Evolutionary conservation across 2,329 filamentous ascomycete genomes (phyloP).

Genomic region (Bisporella sp.): DNA sequence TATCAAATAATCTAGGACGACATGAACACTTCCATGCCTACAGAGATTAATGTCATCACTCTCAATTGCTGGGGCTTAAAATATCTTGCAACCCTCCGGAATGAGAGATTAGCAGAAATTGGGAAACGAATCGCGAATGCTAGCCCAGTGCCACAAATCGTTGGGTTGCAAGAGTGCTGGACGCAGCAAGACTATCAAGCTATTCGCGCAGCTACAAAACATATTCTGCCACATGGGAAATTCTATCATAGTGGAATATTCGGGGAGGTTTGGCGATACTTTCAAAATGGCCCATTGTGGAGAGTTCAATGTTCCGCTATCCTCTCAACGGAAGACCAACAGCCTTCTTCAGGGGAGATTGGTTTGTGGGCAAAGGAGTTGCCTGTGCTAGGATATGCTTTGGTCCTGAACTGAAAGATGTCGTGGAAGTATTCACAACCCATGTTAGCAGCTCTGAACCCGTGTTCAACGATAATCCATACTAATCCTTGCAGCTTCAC

Average conservation of each 20-base stretch:
- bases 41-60: conserved; percentile 70
- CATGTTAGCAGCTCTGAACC: conserved; percentile 47
- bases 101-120: conserved; percentile 75
- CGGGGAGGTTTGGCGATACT: conserved; percentile 85
- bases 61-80: conserved; percentile 98
- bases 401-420: conserved; percentile 54
- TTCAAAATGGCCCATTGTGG: conserved; percentile 85
- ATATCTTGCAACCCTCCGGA: conserved; percentile 71
- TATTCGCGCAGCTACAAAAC: conserved; percentile 66
- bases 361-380: conserved; percentile 93
- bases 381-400: conserved; percentile 75
- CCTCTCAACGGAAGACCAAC: conserved; percentile 90
- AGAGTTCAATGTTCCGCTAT: conserved; percentile 80
- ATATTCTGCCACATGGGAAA: conserved; percentile 81
- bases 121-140: conserved; percentile 68
- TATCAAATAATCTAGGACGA: too few relatives aligned
- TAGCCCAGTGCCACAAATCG: conserved; percentile 68
- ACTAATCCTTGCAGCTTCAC: conserved; percentile 55
- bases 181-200: conserved; percentile 74
- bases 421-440: conserved; percentile 87
- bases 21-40: conserved; percentile 33
- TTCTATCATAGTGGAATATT: conserved; percentile 90
- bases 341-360: conserved; percentile 90
- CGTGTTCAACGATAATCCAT: not conserved
- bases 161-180: conserved; percentile 95